Evolutionary conservation across 306 rosid genomes (phyloP).

Genomic region (Corylus americana): DNA sequence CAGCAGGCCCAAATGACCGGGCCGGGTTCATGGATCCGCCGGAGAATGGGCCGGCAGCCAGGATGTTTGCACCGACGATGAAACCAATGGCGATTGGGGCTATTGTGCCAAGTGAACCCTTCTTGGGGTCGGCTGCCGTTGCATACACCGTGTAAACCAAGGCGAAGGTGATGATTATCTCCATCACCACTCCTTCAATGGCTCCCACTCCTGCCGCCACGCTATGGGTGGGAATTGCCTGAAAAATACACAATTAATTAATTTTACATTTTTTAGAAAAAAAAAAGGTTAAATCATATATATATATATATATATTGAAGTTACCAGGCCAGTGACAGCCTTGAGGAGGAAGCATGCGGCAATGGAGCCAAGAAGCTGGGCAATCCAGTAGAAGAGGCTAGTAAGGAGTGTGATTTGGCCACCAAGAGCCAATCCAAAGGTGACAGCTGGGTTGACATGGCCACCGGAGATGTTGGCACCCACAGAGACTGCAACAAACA

Average conservation of each 20-base stretch:
- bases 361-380: conserved; percentile 85
- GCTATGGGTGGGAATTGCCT: conserved; percentile 74
- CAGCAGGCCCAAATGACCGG: conserved; percentile 86
- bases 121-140: conserved; percentile 94
- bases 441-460: conserved; percentile 94
- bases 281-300: background rate
- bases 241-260: background rate
- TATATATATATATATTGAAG: conserved; percentile 4
- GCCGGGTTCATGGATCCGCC: conserved; percentile 98
- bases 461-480: conserved; percentile 94
- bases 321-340: conserved; percentile 73
- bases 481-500: conserved; percentile 81
- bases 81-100: conserved; percentile 93
- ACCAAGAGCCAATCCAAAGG: conserved; percentile 90
- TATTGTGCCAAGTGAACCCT: conserved; percentile 70
- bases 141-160: conserved; percentile 92
- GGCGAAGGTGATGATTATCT: conserved; percentile 76
- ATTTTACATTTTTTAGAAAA: too few relatives aligned
- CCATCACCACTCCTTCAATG: conserved; percentile 64
- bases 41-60: conserved; percentile 89
- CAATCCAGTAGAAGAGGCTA: conserved; percentile 81
- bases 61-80: conserved; percentile 89
- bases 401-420: conserved; percentile 87
- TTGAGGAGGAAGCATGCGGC: conserved; percentile 78
- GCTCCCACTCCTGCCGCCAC: conserved; percentile 69